These are phyloP conservation scores for Taxillus chinensis DNA, from an alignment of 164 flowering plant species.

Conservation along the genomic window DNA sequence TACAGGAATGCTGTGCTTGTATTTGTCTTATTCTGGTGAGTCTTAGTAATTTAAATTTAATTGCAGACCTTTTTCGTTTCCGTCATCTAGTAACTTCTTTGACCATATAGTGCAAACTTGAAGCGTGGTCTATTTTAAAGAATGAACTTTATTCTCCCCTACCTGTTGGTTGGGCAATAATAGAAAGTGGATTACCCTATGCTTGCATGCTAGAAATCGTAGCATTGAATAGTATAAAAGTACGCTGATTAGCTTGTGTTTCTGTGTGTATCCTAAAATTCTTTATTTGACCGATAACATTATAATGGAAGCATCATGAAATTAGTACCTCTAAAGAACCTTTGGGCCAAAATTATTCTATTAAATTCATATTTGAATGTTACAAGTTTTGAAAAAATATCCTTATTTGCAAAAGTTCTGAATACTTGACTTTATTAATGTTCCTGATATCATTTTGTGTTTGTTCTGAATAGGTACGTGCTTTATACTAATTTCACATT, in stretches of 20 bases:
- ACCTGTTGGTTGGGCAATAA: neutral
- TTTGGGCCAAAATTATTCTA: no score
- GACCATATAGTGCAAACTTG: neutral
- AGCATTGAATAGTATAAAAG: no score
- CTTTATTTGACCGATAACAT: no score
- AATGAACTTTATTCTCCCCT: neutral
- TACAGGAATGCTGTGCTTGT: constrained; percentile 66
- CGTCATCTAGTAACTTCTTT: neutral
- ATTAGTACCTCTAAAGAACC: no score
- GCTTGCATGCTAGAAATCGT: neutral
- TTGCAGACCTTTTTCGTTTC: no score
- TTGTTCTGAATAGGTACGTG: constrained; percentile 58
- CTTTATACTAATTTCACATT: constrained; percentile 60
- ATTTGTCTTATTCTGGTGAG: constrained; percentile 44
- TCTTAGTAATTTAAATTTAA: neutral
- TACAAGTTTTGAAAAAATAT: no score
- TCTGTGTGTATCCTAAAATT: no score
- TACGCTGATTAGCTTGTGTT: no score
- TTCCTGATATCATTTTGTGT: neutral
- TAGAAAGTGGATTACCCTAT: neutral
- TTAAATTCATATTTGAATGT: no score
- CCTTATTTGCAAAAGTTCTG: no score
- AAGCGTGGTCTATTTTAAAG: neutral
- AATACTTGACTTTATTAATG: neutral
- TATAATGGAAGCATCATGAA: no score